A percentile compares a stretch with the other conserved stretches of the same genome.
Evolutionary conservation across 1,139 yeast genomes (phyloP).

Genomic region (Pichia norvegensis): DNA sequence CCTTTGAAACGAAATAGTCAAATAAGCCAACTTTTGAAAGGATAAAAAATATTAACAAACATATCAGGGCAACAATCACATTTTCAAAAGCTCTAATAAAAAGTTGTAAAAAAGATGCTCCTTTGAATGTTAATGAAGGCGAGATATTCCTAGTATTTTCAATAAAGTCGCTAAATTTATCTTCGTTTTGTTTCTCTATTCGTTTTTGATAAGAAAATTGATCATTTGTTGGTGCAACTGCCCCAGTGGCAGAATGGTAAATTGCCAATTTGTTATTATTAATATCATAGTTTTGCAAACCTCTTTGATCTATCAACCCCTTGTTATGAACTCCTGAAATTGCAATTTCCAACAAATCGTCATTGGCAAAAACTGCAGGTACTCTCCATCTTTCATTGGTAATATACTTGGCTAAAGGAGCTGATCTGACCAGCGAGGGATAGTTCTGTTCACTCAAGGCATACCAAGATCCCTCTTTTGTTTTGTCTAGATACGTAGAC

Average conservation of each 20-base stretch:
- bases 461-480: constrained; percentile 69
- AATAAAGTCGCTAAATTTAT: neutral
- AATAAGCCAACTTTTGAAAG: constrained; percentile 28
- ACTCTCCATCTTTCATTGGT: constrained; percentile 37
- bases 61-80: constrained; percentile 28
- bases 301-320: constrained; percentile 13
- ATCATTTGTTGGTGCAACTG: neutral
- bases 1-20: neutral
- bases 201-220: neutral
- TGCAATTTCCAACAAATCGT: constrained; percentile 24
- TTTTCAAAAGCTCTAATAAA: constrained; percentile 32
- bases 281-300: neutral
- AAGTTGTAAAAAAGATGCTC: constrained; percentile 18
- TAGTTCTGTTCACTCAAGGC: constrained; percentile 74
- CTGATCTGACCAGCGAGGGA: constrained; percentile 74
- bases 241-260: constrained; percentile 23
- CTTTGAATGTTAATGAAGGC: constrained; percentile 17
- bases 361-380: constrained; percentile 30
- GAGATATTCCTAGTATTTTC: constrained; percentile 7
- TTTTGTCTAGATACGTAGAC: constrained; percentile 58
- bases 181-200: neutral
- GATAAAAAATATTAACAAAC: constrained; percentile 19
- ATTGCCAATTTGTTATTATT: constrained; percentile 16
- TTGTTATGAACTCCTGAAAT: constrained; percentile 30
- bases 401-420: constrained; percentile 61